phyloP scores from a whole-genome alignment of 192 early-diverging fungal genomes.

The Dispira parvispora region DNA sequence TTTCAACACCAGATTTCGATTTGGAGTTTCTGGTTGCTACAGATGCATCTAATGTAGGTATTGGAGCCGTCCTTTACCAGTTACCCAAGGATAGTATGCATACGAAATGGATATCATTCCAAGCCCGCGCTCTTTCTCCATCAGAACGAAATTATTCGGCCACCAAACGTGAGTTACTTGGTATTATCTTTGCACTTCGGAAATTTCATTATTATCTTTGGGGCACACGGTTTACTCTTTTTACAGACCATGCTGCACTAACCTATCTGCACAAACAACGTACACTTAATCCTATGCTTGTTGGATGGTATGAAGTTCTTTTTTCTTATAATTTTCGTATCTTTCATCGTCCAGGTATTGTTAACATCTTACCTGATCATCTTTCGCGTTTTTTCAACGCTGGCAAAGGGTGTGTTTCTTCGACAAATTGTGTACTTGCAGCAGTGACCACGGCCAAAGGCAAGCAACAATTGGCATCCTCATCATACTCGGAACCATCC shows the following conservation, averaged over 20 bases:
- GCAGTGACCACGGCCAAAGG: neutral
- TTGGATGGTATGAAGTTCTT: neutral
- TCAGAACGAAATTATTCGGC: slow-evolving; percentile 17
- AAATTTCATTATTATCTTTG: slow-evolving; percentile 20
- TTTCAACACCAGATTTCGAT: slow-evolving; percentile 14
- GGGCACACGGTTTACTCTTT: slow-evolving; percentile 19
- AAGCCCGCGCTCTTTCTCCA: slow-evolving; percentile 14
- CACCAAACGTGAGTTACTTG: slow-evolving; percentile 18
- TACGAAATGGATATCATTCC: slow-evolving; percentile 16
- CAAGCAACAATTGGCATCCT: neutral
- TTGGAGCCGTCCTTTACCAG: slow-evolving; percentile 20
- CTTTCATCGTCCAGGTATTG: slow-evolving; percentile 3
- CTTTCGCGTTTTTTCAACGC: neutral
- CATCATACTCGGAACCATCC: neutral
- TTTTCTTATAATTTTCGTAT: slow-evolving; percentile 2
- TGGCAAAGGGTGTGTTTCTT: neutral
- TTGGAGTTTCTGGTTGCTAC: slow-evolving; percentile 18
- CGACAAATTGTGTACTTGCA: neutral
- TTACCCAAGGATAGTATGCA: slow-evolving; percentile 6
- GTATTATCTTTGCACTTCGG: slow-evolving; percentile 17
- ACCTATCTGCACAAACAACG: slow-evolving; percentile 17
- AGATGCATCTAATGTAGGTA: slow-evolving; percentile 20
- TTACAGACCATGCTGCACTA: slow-evolving; percentile 20
- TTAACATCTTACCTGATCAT: slow-evolving; percentile 1
- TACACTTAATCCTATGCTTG: neutral